phyloP scores from a whole-genome alignment of 768 basidiomycete genomes.

The Termitomyces sp. region DNA sequence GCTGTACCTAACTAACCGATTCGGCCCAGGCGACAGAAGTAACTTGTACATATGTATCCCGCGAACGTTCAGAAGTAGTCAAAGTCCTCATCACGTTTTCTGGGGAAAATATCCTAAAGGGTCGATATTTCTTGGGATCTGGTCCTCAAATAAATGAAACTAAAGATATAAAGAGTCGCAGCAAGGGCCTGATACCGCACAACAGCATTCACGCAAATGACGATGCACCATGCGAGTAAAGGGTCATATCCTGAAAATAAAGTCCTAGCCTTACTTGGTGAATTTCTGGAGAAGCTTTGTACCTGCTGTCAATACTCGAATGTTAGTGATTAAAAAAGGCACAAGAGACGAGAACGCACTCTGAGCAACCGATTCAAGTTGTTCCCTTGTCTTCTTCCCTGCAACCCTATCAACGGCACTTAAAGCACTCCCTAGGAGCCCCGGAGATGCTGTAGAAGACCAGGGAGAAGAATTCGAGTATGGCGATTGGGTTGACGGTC shows the following conservation, averaged over 20 bases:
- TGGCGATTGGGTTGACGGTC: conserved; percentile 18
- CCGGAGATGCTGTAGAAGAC: conserved; percentile 24
- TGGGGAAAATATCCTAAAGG: conserved; percentile 2
- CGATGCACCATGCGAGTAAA: neutral
- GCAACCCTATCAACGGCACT: conserved; percentile 53
- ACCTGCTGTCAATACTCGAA: conserved; percentile 22
- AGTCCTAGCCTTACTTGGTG: conserved; percentile 6
- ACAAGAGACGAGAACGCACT: conserved; percentile 34
- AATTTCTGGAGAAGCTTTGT: conserved; percentile 31
- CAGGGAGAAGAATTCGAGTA: conserved; percentile 21
- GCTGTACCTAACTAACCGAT: neutral
- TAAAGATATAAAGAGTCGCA: neutral
- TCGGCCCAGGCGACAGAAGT: neutral
- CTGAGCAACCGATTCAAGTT: conserved; percentile 48
- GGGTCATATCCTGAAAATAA: neutral
- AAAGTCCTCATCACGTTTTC: conserved; percentile 2
- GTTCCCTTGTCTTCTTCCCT: conserved; percentile 43
- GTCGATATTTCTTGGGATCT: neutral
- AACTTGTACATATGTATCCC: conserved; percentile 9
- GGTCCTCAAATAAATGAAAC: neutral
- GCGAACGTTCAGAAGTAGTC: conserved; percentile 10
- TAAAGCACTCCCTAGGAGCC: conserved; percentile 37
- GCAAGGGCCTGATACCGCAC: neutral
- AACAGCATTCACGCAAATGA: neutral
- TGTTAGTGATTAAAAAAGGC: conserved; percentile 12